Evolutionary conservation across 2,329 filamentous ascomycete genomes (phyloP).

Genomic region (Lecanicillium sp.): DNA sequence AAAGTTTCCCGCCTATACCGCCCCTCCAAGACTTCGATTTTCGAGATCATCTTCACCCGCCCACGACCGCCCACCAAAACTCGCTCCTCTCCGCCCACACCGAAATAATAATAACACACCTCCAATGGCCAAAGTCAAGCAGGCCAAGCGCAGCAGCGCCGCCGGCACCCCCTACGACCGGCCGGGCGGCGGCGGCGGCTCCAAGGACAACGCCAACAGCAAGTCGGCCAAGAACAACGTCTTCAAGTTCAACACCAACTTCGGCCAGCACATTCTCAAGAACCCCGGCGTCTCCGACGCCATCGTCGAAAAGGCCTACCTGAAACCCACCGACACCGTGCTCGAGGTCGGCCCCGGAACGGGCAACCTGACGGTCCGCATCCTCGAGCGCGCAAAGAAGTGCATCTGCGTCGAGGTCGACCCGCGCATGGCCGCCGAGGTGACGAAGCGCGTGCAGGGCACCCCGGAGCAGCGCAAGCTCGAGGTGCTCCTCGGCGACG

Average conservation of each 20-base stretch:
- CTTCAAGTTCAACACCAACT: conserved; percentile 94
- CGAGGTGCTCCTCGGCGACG: conserved; percentile 81
- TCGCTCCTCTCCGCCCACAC: conserved; percentile 3
- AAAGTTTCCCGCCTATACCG: conserved; percentile 19
- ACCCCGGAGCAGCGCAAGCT: conserved; percentile 77
- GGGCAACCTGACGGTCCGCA: conserved; percentile 82
- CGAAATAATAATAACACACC: conserved; percentile 8
- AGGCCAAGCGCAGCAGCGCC: conserved; percentile 46
- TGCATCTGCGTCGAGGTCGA: conserved; percentile 85
- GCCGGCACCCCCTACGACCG: conserved; percentile 39
- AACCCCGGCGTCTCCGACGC: conserved; percentile 79
- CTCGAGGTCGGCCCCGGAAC: conserved; percentile 90
- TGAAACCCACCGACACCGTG: conserved; percentile 86
- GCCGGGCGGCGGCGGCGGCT: conserved; percentile 20
- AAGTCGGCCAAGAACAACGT: conserved; percentile 62
- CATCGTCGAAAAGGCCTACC: conserved; percentile 65
- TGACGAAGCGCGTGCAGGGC: conserved; percentile 89
- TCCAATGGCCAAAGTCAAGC: conserved; percentile 52
- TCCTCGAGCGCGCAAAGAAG: conserved; percentile 80
- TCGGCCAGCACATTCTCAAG: conserved; percentile 86
- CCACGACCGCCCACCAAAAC: too few relatives aligned
- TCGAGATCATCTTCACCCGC: conserved; percentile 7
- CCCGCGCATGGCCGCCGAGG: conserved; percentile 91
- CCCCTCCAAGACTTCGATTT: conserved; percentile 16
- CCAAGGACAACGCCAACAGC: conserved; percentile 13